Base-by-base conservation (phyloP, 257 asterid genomes). In the Primulina tabacum region DNA sequence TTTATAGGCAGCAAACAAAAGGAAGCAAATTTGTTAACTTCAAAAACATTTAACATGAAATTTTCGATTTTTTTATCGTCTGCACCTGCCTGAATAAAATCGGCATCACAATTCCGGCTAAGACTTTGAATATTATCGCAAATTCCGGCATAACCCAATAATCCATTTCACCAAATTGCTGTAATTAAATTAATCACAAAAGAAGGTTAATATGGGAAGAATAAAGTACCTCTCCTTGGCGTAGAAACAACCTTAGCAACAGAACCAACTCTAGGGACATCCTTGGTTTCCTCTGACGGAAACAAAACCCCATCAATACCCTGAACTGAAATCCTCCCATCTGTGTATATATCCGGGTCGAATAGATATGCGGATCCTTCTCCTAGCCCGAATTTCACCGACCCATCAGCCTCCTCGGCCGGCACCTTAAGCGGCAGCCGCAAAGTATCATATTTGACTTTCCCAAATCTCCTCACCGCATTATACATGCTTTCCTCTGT, bases 401-500 rank as follows among this genome's bases (percentile, higher is more conserved):
- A 82, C 62, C 92, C 92, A 60, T 86, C 92, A 50, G 87, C 89
- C 40, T 86, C 92, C 77, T 73, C 83, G 0, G 92, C 92, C 30
- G 68, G 64, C 34, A 86, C 64, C 76, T 82, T 84, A 47, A 78
- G 82, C 4, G 87, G 89, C 68, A 84, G 71, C 55, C 84, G 75
- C 71, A 86, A 28, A 1, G 89, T 84, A 26, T 82, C 92, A 62
- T 84, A 86, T 40, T 65, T 74, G 60, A 86, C 78, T 65, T 83
- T 84, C 32, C 87, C 86, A 34, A 86, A 84, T 61, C 86, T 80
- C 58, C 87, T 75, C 47, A 82, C 92, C 7, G 92, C 82, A 69
- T 80, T 86, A 43, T 86, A 86, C 92, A 86, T 86, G 67, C 92
- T 86, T 38, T 86, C 89, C 33, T 86, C 92, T 0, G 92, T 86